Percentiles rank a stretch among this genome's conserved stretches.
Conservation (phyloP, 2,329 filamentous ascomycete species). For the Phialemoniopsis sp. region DNA sequence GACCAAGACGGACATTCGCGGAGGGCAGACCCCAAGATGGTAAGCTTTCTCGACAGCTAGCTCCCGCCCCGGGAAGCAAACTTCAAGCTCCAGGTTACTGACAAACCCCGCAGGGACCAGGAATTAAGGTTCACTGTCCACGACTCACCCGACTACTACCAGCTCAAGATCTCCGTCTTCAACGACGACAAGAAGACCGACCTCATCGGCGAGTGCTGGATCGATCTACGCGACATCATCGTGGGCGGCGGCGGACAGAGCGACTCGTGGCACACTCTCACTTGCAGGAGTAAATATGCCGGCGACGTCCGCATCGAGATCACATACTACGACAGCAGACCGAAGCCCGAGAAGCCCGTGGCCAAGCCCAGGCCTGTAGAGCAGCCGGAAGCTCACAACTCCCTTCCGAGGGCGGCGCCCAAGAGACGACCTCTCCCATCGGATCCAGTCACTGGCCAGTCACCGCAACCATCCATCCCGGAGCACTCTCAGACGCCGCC, state of each 20-base stretch:
- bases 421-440: slow-evolving; percentile 82
- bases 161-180: slow-evolving; percentile 92
- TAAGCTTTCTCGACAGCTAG: slow-evolving; percentile 39
- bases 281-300: slow-evolving; percentile 89
- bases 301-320: slow-evolving; percentile 93
- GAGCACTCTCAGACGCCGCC: slow-evolving; percentile 36
- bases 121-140: slow-evolving; percentile 94
- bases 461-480: slow-evolving; percentile 32
- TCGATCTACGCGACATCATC: slow-evolving; percentile 78
- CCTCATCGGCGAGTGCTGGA: slow-evolving; percentile 89
- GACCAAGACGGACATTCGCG: slow-evolving; percentile 88
- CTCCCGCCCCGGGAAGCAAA: no score
- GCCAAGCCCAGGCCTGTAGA: slow-evolving; percentile 45
- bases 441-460: slow-evolving; percentile 63
- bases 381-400: not conserved
- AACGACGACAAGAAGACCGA: slow-evolving; percentile 99
- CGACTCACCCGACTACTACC: slow-evolving; percentile 94
- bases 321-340: slow-evolving; percentile 89
- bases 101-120: slow-evolving; percentile 69
- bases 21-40: slow-evolving; percentile 95
- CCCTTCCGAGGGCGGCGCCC: slow-evolving; percentile 29
- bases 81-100: not conserved
- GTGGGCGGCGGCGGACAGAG: slow-evolving; percentile 85
- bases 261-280: slow-evolving; percentile 86
- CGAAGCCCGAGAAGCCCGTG: slow-evolving; percentile 69